Evolutionary conservation across 2,329 filamentous ascomycete species (phyloP), one percentile per base, ranked within the genome.

Genomic region (Teratosphaeria destructans): DNA sequence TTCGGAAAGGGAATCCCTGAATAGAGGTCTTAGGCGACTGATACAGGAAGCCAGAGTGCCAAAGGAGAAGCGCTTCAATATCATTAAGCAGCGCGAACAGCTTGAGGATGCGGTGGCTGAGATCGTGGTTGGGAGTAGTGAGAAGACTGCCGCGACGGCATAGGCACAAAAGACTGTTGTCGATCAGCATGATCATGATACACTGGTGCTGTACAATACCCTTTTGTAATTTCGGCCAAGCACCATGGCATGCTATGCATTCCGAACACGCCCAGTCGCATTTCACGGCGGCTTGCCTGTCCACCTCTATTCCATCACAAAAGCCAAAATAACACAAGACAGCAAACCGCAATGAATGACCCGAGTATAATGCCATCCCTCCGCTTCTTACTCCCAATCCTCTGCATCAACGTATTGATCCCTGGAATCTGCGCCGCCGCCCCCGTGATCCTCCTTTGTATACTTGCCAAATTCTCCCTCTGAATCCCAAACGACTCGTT

Each of bases 321-420:
- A 71, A 94, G 88, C 73, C 85, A 95, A 69, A 93, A 83, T 69
- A 97, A 82, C 76, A 95, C 76, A 68, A 97, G 75, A 71, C 95
- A 95, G 76, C 94, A 97, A 67, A 96, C 82, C 0, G 91, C 92
- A 69, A 99, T 91, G 70, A 99, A 96, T 54, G 81, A 79, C 19
- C 90, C 94, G 78, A 99, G 82, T 65, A 99, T 96, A 66, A 99
- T 87, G 34, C 92, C 92, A 75, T 99, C 94, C 68, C 94, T 86
- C 73, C 93, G 85, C 82, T 95, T 95, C 80, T 95, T 95, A 60
- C 90, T 87, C 57, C 92, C 93, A 75, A 99, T 99, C 76, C 90
- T 88, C 57, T 86, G 85, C 68, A 99, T 97, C 70, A 99, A 78
- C 57, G 86, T 86, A 75, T 97, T 99, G 68, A 99, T 85, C 1